phyloP scores from a whole-genome alignment of 2,329 filamentous ascomycete species.

The Tricladium varicosporioides region DNA sequence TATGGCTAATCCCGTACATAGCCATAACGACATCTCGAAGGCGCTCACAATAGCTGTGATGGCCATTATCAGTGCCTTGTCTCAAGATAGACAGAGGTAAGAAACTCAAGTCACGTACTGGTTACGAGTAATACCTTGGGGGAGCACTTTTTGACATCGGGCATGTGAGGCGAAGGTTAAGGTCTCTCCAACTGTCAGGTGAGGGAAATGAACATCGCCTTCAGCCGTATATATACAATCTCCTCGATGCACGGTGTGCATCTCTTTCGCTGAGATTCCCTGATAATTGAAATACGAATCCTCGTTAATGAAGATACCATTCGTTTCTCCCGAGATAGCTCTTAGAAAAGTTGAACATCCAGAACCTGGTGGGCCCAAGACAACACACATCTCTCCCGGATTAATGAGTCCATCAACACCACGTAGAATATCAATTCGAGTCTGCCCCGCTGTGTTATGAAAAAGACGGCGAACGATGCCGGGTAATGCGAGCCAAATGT shows the following conservation, averaged over 20 bases:
- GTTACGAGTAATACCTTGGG: slow-evolving; percentile 57
- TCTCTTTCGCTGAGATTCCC: slow-evolving; percentile 48
- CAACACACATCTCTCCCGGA: slow-evolving; percentile 63
- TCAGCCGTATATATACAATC: slow-evolving; percentile 60
- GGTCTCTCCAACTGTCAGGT: slow-evolving; percentile 70
- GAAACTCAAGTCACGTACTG: slow-evolving; percentile 40
- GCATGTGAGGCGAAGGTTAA: slow-evolving; percentile 64
- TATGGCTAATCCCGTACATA: slow-evolving; percentile 68
- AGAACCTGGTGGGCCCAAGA: slow-evolving; percentile 32
- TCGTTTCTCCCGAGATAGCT: slow-evolving; percentile 50
- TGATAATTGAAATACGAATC: slow-evolving; percentile 58
- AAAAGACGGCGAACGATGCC: slow-evolving; percentile 45
- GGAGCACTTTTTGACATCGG: slow-evolving; percentile 59
- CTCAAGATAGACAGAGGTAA: not conserved
- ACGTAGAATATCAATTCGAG: slow-evolving; percentile 50
- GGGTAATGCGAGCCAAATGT: slow-evolving; percentile 52
- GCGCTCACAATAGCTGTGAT: slow-evolving; percentile 12
- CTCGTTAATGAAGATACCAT: slow-evolving; percentile 52
- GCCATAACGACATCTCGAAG: slow-evolving; percentile 60
- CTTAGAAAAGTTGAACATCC: slow-evolving; percentile 65
- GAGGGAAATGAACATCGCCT: slow-evolving; percentile 69
- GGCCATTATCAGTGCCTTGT: not conserved
- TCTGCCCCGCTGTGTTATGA: slow-evolving; percentile 44
- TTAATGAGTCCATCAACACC: slow-evolving; percentile 61
- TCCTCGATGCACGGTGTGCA: slow-evolving; percentile 47